Conservation (phyloP, 2,329 filamentous ascomycete species). For the Fusarium temperatum region DNA sequence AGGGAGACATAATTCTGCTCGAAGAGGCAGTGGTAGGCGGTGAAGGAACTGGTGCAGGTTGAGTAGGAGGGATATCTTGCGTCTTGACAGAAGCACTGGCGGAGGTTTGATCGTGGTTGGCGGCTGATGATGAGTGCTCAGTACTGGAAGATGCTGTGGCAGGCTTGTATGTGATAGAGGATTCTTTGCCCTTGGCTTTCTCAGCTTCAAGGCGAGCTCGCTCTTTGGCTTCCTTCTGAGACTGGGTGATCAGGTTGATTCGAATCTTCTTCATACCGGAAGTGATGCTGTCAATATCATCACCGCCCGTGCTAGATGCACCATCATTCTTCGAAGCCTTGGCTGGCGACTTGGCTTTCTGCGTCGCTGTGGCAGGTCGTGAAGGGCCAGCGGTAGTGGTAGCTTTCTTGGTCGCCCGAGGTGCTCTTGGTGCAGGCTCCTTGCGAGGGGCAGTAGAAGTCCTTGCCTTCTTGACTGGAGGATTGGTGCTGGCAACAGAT, state of each 20-base stretch:
- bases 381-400: constrained; percentile 28
- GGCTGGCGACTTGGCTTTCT: constrained; percentile 22
- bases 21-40: constrained; percentile 40
- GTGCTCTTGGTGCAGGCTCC: constrained; percentile 47
- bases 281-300: constrained; percentile 64
- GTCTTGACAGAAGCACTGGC: neutral
- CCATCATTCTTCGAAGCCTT: constrained; percentile 21
- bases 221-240: constrained; percentile 64
- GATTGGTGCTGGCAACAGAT: constrained; percentile 50
- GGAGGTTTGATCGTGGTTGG: neutral
- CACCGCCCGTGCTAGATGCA: constrained; percentile 26
- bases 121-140: neutral
- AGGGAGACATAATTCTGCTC: constrained; percentile 39
- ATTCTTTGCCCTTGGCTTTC: constrained; percentile 11
- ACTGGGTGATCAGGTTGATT: constrained; percentile 67
- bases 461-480: constrained; percentile 69
- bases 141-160: neutral
- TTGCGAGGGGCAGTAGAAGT: constrained; percentile 56
- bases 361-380: constrained; percentile 13
- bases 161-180: constrained; percentile 1
- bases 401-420: constrained; percentile 51
- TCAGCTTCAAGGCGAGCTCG: constrained; percentile 41
- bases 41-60: constrained; percentile 14
- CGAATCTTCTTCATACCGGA: constrained; percentile 70
- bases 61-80: constrained; percentile 22